These are phyloP conservation scores for Penicillium pulvis DNA, from an alignment of 495 filamentous ascomycete genomes.

Conservation along the genomic window DNA sequence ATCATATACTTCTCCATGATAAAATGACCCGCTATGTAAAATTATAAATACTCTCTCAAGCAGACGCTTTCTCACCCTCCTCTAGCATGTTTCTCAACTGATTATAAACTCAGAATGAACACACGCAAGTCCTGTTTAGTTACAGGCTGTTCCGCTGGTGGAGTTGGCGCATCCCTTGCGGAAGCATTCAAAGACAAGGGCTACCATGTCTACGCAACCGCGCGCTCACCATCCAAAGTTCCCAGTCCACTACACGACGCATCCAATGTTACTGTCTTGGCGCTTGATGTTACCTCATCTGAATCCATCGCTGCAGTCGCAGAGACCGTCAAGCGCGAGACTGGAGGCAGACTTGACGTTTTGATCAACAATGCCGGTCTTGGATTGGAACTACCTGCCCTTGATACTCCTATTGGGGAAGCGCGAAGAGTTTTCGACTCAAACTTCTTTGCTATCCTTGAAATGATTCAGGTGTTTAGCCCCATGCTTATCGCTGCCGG, in stretches of 20 bases:
- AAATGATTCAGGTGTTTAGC: constrained; percentile 17
- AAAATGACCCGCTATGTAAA: no score
- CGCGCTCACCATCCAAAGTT: constrained; percentile 37
- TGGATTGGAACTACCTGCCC: constrained; percentile 25
- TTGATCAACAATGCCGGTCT: constrained; percentile 37
- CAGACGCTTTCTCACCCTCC: no score
- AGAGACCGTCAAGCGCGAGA: constrained; percentile 10
- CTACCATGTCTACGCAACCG: constrained; percentile 46
- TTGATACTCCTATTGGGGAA: constrained; percentile 31
- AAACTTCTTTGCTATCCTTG: constrained; percentile 31
- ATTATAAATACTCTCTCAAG: no score
- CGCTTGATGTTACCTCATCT: constrained; percentile 34
- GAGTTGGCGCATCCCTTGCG: constrained; percentile 39
- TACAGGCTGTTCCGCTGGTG: constrained; percentile 14
- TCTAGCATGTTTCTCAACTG: neutral
- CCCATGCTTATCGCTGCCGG: constrained; percentile 9
- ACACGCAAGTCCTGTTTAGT: constrained; percentile 13
- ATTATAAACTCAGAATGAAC: neutral
- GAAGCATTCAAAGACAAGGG: constrained; percentile 32
- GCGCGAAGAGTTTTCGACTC: constrained; percentile 29
- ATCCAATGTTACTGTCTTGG: constrained; percentile 28
- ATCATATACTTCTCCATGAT: no score
- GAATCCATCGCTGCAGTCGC: constrained; percentile 27
- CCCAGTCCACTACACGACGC: constrained; percentile 17
- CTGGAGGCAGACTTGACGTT: constrained; percentile 23